Percentiles rank a stretch among this genome's conserved stretches.
phyloP scores from a whole-genome alignment of 805 yeast species.

The Diddensiella caesifluorescens region DNA sequence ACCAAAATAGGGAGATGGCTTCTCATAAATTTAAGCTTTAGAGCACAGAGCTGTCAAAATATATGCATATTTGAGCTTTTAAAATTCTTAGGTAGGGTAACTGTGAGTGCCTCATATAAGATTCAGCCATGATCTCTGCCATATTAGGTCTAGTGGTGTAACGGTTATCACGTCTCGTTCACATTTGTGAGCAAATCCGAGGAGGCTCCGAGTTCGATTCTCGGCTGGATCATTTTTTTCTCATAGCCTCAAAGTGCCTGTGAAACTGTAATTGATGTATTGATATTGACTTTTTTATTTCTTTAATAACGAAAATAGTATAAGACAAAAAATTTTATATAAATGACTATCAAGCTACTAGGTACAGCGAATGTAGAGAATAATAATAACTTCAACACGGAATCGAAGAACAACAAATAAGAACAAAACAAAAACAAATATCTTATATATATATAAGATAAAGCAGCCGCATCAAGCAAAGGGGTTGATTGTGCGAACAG shows the following conservation, averaged over 20 bases:
- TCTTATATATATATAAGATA: neutral
- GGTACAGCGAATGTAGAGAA: neutral
- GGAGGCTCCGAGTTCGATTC: constrained; percentile 26
- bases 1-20: too few relatives aligned
- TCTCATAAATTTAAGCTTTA: too few relatives aligned
- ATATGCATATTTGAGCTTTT: too few relatives aligned
- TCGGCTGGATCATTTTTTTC: constrained; percentile 22
- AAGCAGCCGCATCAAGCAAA: constrained; percentile 41
- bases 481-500: constrained; percentile 88
- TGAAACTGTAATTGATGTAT: too few relatives aligned
- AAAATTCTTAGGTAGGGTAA: too few relatives aligned
- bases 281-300: too few relatives aligned
- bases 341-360: too few relatives aligned
- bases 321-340: too few relatives aligned
- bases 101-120: too few relatives aligned
- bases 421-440: neutral
- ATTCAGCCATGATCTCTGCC: too few relatives aligned
- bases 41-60: too few relatives aligned
- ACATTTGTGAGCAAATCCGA: constrained; percentile 19
- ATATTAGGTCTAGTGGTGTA: constrained; percentile 26
- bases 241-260: neutral
- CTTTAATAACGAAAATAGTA: too few relatives aligned
- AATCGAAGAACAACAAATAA: neutral
- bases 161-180: constrained; percentile 28
- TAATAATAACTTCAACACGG: neutral